Conservation (phyloP, 441 rosid genomes). For the Croton setiger region DNA sequence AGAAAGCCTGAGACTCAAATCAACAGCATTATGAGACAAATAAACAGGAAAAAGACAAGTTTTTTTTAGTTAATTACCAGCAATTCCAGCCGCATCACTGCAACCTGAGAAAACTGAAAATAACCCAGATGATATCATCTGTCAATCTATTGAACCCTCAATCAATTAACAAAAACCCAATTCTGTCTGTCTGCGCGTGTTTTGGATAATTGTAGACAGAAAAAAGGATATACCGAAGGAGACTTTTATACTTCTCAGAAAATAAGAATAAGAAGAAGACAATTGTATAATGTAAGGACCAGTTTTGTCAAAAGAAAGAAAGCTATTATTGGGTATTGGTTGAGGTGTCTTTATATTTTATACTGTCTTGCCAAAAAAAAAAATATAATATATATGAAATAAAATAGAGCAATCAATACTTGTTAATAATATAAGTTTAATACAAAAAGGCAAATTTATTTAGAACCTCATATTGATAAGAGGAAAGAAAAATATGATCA, state of each 20-base stretch:
- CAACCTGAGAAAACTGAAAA: slow-evolving; percentile 25
- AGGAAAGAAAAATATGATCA: background rate
- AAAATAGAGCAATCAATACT: too few species aligned
- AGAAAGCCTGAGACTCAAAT: background rate
- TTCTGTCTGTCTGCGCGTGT: too few species aligned
- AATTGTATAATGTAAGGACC: too few species aligned
- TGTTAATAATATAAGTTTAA: too few species aligned
- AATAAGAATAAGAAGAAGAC: too few species aligned
- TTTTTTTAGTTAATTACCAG: slow-evolving; percentile 31
- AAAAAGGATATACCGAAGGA: background rate
- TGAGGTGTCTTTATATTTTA: too few species aligned
- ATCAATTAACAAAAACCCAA: background rate
- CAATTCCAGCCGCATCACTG: slow-evolving; percentile 53
- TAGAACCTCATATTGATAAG: background rate
- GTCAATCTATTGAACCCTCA: background rate
- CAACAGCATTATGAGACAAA: background rate
- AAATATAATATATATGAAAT: too few species aligned
- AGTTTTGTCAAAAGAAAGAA: too few species aligned
- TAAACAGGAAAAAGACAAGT: background rate
- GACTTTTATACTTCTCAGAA: too few species aligned
- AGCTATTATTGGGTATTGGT: too few species aligned
- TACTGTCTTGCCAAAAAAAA: too few species aligned
- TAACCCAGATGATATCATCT: slow-evolving; percentile 26
- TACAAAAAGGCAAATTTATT: background rate
- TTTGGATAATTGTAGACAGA: background rate